Percentiles rank a stretch among this genome's conserved stretches.
These are phyloP conservation scores for Lophiostoma macrostomum DNA, from an alignment of 495 filamentous ascomycete genomes.

Conservation along the genomic window DNA sequence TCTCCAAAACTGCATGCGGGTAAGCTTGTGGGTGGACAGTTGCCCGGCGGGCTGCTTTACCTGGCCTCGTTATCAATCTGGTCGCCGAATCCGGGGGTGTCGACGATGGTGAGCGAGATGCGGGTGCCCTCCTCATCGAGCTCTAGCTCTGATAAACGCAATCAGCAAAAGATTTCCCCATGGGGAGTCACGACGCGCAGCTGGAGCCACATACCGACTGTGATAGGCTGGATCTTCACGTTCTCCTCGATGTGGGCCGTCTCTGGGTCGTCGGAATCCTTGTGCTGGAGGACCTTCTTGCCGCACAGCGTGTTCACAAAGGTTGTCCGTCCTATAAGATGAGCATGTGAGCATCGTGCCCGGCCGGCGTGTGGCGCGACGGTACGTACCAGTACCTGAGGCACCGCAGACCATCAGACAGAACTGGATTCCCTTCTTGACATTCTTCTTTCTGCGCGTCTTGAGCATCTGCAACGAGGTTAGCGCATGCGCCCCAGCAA, in stretches of 20 bases:
- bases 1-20: constrained; percentile 71
- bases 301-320: constrained; percentile 99
- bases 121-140: constrained; percentile 97
- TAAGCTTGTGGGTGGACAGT: not conserved
- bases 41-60: constrained; percentile 50
- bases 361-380: not conserved
- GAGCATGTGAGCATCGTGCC: constrained; percentile 2
- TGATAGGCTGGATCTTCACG: constrained; percentile 96
- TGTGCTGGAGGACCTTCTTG: constrained; percentile 81
- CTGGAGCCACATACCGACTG: constrained; percentile 65
- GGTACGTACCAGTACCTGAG: constrained; percentile 86
- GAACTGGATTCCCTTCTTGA: constrained; percentile 99
- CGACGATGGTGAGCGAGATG: constrained; percentile 95
- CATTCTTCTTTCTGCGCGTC: constrained; percentile 99
- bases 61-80: constrained; percentile 99
- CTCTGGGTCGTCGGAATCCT: constrained; percentile 84
- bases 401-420: constrained; percentile 99
- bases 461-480: constrained; percentile 52
- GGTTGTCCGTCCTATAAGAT: constrained; percentile 77
- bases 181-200: not conserved
- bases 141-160: constrained; percentile 68
- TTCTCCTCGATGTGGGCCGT: constrained; percentile 92
- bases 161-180: constrained; percentile 18
- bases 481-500: constrained; percentile 33
- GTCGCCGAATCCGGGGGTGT: constrained; percentile 97